These are phyloP conservation scores for Mucuna pruriens DNA, from an alignment of 306 rosid genomes.

Conservation along the genomic window DNA sequence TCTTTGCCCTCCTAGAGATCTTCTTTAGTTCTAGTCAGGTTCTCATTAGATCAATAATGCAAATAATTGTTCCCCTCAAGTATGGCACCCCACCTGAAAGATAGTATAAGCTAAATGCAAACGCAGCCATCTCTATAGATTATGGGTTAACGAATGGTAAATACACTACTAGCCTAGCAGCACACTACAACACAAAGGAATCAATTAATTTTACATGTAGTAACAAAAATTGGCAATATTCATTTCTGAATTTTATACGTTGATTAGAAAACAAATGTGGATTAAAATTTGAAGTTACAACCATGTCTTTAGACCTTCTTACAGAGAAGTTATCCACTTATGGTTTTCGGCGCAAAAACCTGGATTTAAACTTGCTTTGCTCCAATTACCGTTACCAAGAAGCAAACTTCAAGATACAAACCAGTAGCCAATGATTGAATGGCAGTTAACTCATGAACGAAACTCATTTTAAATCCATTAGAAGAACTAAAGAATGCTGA, in stretches of 20 bases:
- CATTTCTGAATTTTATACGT: background rate
- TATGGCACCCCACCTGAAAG: background rate
- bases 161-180: background rate
- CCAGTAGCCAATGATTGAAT: background rate
- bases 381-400: conserved; percentile 1
- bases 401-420: conserved; percentile 23
- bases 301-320: background rate
- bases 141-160: background rate
- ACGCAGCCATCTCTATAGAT: background rate
- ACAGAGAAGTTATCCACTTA: background rate
- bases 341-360: background rate
- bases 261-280: background rate
- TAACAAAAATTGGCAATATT: background rate
- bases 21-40: too few species aligned
- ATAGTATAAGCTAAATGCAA: background rate
- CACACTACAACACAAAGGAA: background rate
- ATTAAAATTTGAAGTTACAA: background rate
- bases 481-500: conserved; percentile 8
- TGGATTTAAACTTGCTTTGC: background rate
- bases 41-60: background rate
- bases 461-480: conserved; percentile 1
- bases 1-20: too few species aligned
- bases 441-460: background rate
- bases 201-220: background rate
- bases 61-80: background rate